phyloP scores from a whole-genome alignment of 257 asterid genomes.

The Jasminum sambac region DNA sequence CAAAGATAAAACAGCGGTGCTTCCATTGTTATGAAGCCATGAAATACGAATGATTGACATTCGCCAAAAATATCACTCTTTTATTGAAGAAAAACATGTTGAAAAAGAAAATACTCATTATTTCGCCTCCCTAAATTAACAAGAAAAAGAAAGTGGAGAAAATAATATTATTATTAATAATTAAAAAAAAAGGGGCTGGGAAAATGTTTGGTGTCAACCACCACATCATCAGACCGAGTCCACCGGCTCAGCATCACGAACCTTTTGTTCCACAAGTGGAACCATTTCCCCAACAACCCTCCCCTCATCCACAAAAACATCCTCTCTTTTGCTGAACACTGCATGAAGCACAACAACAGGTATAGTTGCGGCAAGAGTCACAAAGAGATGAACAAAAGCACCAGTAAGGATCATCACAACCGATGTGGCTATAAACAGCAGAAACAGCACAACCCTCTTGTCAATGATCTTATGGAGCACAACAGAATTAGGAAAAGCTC shows the following conservation, averaged over 20 bases:
- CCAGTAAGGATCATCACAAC: constrained; percentile 41
- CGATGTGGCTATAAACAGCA: constrained; percentile 30
- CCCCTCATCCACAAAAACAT: constrained; percentile 15
- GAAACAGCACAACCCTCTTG: constrained; percentile 36
- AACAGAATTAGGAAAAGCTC: constrained; percentile 41
- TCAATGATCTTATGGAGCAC: constrained; percentile 43
- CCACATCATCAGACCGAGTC: constrained; percentile 33
- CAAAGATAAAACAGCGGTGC: no score
- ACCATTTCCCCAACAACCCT: constrained; percentile 31
- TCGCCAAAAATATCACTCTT: no score
- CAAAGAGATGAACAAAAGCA: constrained; percentile 53
- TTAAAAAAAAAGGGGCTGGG: not conserved
- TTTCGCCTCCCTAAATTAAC: no score
- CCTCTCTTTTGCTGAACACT: constrained; percentile 40
- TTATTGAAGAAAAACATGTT: no score
- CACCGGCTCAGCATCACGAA: constrained; percentile 18
- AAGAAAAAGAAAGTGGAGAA: not conserved
- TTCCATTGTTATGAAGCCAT: constrained; percentile 7
- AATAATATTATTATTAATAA: no score
- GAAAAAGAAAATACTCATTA: no score
- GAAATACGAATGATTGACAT: no score
- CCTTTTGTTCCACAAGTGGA: constrained; percentile 33
- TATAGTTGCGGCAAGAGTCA: constrained; percentile 43
- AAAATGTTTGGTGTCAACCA: not conserved
- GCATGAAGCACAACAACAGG: constrained; percentile 56